A percentile compares a stretch with the other conserved stretches of the same genome.
phyloP scores from a whole-genome alignment of 2,329 filamentous ascomycete genomes.

The Diaporthe eres region DNA sequence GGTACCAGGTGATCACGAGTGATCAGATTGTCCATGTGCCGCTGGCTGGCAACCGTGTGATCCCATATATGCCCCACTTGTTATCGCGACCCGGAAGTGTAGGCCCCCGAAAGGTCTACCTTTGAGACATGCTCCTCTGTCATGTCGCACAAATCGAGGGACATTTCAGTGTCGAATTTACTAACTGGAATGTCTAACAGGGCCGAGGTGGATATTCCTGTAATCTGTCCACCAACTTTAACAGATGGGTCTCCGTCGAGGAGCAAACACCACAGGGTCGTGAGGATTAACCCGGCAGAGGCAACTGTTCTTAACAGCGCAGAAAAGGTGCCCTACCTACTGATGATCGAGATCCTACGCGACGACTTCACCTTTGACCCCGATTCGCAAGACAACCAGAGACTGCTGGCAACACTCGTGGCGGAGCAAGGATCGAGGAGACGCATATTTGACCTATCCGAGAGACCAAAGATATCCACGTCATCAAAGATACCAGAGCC shows the following conservation, averaged over 20 bases:
- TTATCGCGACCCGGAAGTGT: background rate
- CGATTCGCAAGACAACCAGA: slow-evolving; percentile 79
- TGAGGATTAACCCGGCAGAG: slow-evolving; percentile 86
- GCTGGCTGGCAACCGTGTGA: background rate
- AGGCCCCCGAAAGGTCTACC: background rate
- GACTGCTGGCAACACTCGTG: slow-evolving; percentile 71
- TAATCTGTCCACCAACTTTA: slow-evolving; percentile 83
- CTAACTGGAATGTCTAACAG: slow-evolving; percentile 3
- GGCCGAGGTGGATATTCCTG: slow-evolving; percentile 85
- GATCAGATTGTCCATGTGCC: background rate
- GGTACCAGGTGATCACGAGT: background rate
- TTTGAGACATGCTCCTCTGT: slow-evolving; percentile 14
- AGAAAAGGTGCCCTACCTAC: slow-evolving; percentile 86
- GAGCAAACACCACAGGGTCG: slow-evolving; percentile 86
- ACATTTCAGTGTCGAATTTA: background rate
- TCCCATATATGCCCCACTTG: background rate
- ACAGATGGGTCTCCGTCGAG: slow-evolving; percentile 80
- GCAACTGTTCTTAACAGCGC: slow-evolving; percentile 89
- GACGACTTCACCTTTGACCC: slow-evolving; percentile 90
- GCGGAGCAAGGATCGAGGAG: slow-evolving; percentile 70
- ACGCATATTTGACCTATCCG: slow-evolving; percentile 78
- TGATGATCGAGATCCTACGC: slow-evolving; percentile 86
- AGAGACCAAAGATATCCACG: slow-evolving; percentile 69
- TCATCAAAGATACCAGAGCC: slow-evolving; percentile 58
- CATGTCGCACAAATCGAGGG: slow-evolving; percentile 5